These are phyloP conservation scores for Penicillium steckii DNA, from an alignment of 495 filamentous ascomycete genomes.

Conservation along the genomic window DNA sequence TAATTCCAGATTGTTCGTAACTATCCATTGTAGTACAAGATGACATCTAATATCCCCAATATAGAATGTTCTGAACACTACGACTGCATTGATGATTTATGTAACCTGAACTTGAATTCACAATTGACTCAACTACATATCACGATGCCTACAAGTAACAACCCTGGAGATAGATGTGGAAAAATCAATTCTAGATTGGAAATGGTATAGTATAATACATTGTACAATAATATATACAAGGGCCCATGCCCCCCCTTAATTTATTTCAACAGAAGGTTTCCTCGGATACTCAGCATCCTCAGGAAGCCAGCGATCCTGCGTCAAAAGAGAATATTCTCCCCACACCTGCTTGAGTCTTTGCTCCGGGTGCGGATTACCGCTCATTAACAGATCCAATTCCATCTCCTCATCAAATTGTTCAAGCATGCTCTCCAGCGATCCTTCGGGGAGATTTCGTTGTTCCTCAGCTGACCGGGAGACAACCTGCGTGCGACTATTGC, in stretches of 20 bases:
- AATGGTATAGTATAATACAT: too few species aligned
- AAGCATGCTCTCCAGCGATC: conserved; percentile 5
- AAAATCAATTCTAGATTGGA: too few species aligned
- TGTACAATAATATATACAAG: background rate
- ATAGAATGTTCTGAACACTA: too few species aligned
- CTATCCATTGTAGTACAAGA: too few species aligned
- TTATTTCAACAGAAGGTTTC: background rate
- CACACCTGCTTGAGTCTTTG: background rate
- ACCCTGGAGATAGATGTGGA: too few species aligned
- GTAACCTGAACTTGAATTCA: too few species aligned
- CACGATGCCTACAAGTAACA: too few species aligned
- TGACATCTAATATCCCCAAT: too few species aligned
- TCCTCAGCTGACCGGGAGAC: background rate
- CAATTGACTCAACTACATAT: too few species aligned
- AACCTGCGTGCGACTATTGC: background rate
- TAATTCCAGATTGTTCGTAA: too few species aligned
- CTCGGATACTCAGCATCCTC: background rate
- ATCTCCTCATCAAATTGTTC: conserved; percentile 23
- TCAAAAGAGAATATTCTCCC: background rate
- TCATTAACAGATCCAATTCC: conserved; percentile 18
- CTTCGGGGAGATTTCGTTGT: conserved; percentile 1
- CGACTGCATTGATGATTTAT: too few species aligned
- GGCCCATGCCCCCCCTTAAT: background rate
- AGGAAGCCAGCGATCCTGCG: background rate
- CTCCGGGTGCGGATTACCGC: background rate